Evolutionary conservation across 2,329 filamentous ascomycete species (phyloP), one percentile per base, ranked within the genome.

Genomic region (Remersonia thermophila): DNA sequence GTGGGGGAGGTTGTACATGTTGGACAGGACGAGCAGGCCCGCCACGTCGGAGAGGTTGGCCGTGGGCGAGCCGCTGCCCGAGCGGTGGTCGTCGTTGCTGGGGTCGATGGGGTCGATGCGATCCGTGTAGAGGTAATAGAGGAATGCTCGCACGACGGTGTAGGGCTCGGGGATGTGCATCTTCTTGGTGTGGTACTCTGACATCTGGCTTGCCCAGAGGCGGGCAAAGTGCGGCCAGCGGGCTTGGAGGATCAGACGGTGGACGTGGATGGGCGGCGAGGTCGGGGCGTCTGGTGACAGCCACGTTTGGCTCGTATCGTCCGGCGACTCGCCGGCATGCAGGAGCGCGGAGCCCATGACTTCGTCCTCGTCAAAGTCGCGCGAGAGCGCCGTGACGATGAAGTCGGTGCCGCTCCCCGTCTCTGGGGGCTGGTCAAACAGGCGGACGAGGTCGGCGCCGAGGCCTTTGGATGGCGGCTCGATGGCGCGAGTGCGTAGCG

Each of bases 111-210:
- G 60, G 46, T 75, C 67, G 47, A 98, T 95, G 48, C 80, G 89
- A 57, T 98, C 91, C 0, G 91, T 95, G 59, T 98, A 98, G 1
- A 98, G 73, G 53, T 95, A 98, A 60, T 91, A 89, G 18, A 98
- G 69, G 54, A 98, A 98, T 1, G 89, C 85, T 48, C 84, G 86
- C 32, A 98, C 91, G 0, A 94, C 86, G 1, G 78, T 80, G 58
- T 95, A 96, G 1, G 89, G 87, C 53, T 98, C 93, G 0, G 91
- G 89, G 30, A 98, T 94, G 59, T 98, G 89, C 81, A 98, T 91
- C 58, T 83, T 86, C 52, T 91, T 91, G 12, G 85, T 91, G 55
- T 98, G 91, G 51, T 93, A 98, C 56, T 98, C 91, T 10, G 83
- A 79, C 91, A 98, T 98, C 53, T 95, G 86, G 4, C 89, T 78